Evolutionary conservation across 2,329 filamentous ascomycete genomes (phyloP).

Genomic region (Aspergillus pseudotamarii): DNA sequence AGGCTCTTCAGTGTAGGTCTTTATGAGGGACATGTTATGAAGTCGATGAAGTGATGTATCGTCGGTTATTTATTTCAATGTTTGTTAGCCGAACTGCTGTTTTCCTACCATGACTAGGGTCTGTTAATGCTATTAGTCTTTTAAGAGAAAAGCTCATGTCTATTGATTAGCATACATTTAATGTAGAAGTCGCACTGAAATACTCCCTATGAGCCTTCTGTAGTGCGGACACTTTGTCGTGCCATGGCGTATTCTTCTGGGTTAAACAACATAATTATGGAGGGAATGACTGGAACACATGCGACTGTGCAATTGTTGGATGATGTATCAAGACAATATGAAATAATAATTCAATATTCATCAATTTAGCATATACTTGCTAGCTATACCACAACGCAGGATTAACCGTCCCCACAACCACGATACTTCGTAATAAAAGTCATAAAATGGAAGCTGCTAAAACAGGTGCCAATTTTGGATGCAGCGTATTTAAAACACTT

Average conservation of each 20-base stretch:
- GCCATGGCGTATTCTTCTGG: too few relatives aligned
- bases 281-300: neutral
- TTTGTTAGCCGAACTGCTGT: neutral
- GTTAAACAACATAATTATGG: too few relatives aligned
- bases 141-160: too few relatives aligned
- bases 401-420: neutral
- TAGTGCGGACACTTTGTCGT: too few relatives aligned
- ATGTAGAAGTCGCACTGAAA: too few relatives aligned
- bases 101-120: too few relatives aligned
- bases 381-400: neutral
- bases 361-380: neutral
- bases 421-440: neutral
- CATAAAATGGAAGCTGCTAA: neutral
- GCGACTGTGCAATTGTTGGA: neutral
- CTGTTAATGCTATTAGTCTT: too few relatives aligned
- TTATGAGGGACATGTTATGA: neutral
- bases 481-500: neutral
- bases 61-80: neutral
- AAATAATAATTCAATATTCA: neutral
- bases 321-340: fast-evolving
- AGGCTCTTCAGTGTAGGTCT: neutral
- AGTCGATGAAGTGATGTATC: neutral
- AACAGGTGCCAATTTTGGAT: neutral
- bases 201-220: too few relatives aligned
- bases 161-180: too few relatives aligned